These are phyloP conservation scores for Priceomyces melissophilus DNA, from an alignment of 805 yeast genomes.

Conservation along the genomic window DNA sequence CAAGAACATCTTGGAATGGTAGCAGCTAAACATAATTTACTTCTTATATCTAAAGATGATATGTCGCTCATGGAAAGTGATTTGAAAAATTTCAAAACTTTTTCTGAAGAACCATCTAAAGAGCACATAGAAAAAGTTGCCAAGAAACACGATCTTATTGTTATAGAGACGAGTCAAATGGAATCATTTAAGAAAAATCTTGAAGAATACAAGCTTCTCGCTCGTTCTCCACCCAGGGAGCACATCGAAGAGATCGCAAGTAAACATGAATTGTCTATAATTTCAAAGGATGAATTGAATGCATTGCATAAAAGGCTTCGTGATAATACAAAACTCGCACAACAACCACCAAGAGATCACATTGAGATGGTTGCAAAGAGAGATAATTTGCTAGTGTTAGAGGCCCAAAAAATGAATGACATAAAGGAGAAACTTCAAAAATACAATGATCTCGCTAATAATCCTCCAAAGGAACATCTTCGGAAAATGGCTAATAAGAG, in stretches of 20 bases:
- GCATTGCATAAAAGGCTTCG: conserved; percentile 7
- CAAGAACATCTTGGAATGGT: conserved; percentile 4
- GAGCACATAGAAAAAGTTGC: conserved; percentile 22
- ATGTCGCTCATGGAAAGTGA: background rate
- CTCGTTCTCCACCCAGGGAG: conserved; percentile 7
- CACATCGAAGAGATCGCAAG: conserved; percentile 15
- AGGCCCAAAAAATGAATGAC: conserved; percentile 1
- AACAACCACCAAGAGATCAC: conserved; percentile 21
- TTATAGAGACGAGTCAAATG: conserved; percentile 16
- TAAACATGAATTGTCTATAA: conserved; percentile 5
- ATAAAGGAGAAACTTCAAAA: conserved; percentile 4
- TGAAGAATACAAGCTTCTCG: conserved; percentile 19
- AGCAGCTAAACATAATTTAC: too few species aligned
- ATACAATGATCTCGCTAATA: conserved; percentile 8
- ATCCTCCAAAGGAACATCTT: conserved; percentile 12
- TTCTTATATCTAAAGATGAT: too few species aligned
- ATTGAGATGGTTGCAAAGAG: conserved; percentile 1
- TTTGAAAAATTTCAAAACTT: conserved; percentile 9
- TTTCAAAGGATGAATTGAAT: conserved; percentile 5
- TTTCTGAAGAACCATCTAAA: conserved; percentile 18
- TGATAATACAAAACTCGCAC: conserved; percentile 19
- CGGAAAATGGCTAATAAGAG: conserved; percentile 8
- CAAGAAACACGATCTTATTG: conserved; percentile 14
- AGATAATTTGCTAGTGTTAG: background rate
- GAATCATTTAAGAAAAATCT: conserved; percentile 14